Evolutionary conservation across 2,329 filamentous ascomycete species (phyloP).

Genomic region (Stagonosporopsis vannaccii): DNA sequence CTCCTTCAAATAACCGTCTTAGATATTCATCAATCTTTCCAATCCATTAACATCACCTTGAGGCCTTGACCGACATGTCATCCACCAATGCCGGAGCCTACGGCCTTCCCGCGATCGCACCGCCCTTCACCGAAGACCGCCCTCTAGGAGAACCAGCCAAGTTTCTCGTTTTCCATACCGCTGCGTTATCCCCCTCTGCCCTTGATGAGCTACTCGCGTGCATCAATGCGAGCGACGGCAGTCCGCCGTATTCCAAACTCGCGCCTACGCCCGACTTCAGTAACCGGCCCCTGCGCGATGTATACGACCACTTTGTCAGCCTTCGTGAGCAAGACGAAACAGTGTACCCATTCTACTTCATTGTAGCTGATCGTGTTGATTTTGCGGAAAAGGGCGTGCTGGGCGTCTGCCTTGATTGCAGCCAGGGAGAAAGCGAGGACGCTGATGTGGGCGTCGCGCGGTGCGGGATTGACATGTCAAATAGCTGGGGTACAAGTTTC

Average conservation of each 20-base stretch:
- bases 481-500: not conserved
- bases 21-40: no score
- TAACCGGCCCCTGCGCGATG: not conserved
- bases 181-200: not conserved
- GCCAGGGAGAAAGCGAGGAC: not conserved
- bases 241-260: not conserved
- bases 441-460: not conserved
- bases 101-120: not conserved
- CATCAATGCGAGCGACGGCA: not conserved
- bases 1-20: not conserved
- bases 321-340: not conserved
- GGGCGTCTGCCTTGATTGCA: not conserved
- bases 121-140: not conserved
- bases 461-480: not conserved
- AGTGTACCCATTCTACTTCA: not conserved
- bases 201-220: not conserved
- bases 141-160: not conserved
- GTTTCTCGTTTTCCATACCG: not conserved
- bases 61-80: not conserved
- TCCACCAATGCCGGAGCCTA: not conserved
- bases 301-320: not conserved
- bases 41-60: not conserved
- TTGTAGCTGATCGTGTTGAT: not conserved
- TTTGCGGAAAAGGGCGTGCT: not conserved
- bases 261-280: not conserved